phyloP scores from a whole-genome alignment of 352 stramenopile species.

The Globisporangium mamillatum region DNA sequence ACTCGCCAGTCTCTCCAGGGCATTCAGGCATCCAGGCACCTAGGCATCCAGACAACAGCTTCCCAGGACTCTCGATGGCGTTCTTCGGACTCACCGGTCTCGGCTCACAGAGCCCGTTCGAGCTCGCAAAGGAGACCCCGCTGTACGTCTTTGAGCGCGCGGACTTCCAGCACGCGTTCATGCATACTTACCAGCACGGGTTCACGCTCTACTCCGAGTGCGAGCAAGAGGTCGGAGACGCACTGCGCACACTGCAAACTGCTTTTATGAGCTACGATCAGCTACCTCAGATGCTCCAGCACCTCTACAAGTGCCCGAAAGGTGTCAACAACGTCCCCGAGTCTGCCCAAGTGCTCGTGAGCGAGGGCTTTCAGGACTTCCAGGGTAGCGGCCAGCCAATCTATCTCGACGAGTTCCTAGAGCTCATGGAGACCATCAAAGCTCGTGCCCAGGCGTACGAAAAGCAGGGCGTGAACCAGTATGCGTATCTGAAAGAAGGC shows the following conservation, averaged over 20 bases:
- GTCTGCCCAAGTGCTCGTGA: conserved; percentile 21
- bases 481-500: conserved; percentile 41
- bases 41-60: neutral
- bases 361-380: conserved; percentile 20
- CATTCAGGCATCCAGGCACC: no score
- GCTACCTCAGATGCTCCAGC: conserved; percentile 35
- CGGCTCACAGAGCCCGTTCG: conserved; percentile 59
- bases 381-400: conserved; percentile 4
- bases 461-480: conserved; percentile 20
- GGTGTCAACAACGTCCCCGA: conserved; percentile 52
- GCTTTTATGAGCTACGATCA: conserved; percentile 39
- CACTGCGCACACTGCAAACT: conserved; percentile 22
- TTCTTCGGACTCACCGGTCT: conserved; percentile 68
- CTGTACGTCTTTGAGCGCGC: conserved; percentile 47
- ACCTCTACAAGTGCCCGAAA: conserved; percentile 62
- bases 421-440: conserved; percentile 32
- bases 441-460: conserved; percentile 31
- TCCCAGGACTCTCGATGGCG: conserved; percentile 27
- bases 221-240: conserved; percentile 43
- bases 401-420: conserved; percentile 29
- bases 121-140: conserved; percentile 48
- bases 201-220: conserved; percentile 58
- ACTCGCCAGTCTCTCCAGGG: neutral
- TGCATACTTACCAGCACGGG: conserved; percentile 42
- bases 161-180: conserved; percentile 65